These are phyloP conservation scores for Raphanus sativus DNA, from an alignment of 345 rosid species.

Conservation along the genomic window DNA sequence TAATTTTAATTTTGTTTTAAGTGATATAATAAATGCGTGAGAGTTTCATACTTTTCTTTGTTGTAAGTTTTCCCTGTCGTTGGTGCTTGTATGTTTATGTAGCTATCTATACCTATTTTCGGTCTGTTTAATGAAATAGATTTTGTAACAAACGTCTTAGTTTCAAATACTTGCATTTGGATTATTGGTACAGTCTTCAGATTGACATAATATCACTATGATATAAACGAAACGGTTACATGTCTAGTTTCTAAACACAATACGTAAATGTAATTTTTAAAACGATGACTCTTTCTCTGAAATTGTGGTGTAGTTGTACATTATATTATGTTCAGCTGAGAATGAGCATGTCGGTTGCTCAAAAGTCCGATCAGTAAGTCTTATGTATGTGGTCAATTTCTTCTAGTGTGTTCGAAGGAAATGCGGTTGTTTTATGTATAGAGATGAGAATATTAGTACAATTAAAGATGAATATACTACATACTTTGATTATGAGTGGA, in stretches of 20 bases:
- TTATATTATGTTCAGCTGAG: neutral
- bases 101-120: neutral
- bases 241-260: neutral
- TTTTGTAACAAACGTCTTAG: neutral
- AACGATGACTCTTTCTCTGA: neutral
- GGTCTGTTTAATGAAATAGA: constrained; percentile 4
- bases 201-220: neutral
- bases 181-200: neutral
- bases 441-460: neutral
- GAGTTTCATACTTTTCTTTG: neutral
- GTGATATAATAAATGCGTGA: neutral
- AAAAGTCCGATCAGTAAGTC: neutral
- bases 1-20: neutral
- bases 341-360: neutral
- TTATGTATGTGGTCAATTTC: neutral
- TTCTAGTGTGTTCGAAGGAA: neutral
- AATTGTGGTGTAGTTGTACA: neutral
- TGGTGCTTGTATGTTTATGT: constrained; percentile 1
- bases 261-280: neutral
- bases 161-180: neutral
- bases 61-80: neutral
- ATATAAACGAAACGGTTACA: neutral
- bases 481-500: neutral
- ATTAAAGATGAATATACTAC: neutral
- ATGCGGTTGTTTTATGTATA: neutral